Evolutionary conservation across 805 yeast genomes (phyloP).

Genomic region (Kuraishia hungarica): DNA sequence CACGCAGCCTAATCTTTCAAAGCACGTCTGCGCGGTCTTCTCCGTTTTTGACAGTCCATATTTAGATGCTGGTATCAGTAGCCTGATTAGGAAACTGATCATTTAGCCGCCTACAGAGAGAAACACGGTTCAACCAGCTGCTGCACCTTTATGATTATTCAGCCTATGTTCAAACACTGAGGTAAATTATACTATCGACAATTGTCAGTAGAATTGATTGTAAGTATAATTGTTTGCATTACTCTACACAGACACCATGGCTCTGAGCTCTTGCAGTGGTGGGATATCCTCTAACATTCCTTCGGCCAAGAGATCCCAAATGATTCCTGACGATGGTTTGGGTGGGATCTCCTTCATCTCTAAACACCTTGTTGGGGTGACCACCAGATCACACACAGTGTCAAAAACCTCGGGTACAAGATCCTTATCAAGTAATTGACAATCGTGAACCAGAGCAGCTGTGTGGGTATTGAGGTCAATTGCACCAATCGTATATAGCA

Average conservation of each 20-base stretch:
- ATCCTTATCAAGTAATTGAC: conserved; percentile 18
- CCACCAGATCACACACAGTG: conserved; percentile 21
- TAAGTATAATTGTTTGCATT: not conserved
- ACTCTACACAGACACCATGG: not conserved
- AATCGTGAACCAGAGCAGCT: conserved; percentile 22
- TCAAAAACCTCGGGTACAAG: conserved; percentile 20
- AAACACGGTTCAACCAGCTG: no score
- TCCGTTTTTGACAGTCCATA: not conserved
- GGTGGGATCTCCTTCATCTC: conserved; percentile 8
- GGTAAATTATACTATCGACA: no score
- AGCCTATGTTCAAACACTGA: no score
- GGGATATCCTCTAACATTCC: conserved; percentile 20
- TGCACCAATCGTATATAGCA: conserved; percentile 17
- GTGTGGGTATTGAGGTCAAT: conserved; percentile 14
- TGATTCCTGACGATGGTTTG: conserved; percentile 19
- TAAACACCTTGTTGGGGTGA: conserved; percentile 15
- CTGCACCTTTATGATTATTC: no score
- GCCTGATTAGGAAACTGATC: not conserved
- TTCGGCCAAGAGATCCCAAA: conserved; percentile 18
- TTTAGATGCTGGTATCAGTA: not conserved
- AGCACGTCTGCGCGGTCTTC: not conserved
- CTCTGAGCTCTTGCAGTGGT: conserved; percentile 16
- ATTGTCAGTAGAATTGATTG: no score
- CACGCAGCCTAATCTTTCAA: not conserved
- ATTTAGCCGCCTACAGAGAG: not conserved